phyloP scores from a whole-genome alignment of 495 filamentous ascomycete species.

The Hyaloscypha finlandica region DNA sequence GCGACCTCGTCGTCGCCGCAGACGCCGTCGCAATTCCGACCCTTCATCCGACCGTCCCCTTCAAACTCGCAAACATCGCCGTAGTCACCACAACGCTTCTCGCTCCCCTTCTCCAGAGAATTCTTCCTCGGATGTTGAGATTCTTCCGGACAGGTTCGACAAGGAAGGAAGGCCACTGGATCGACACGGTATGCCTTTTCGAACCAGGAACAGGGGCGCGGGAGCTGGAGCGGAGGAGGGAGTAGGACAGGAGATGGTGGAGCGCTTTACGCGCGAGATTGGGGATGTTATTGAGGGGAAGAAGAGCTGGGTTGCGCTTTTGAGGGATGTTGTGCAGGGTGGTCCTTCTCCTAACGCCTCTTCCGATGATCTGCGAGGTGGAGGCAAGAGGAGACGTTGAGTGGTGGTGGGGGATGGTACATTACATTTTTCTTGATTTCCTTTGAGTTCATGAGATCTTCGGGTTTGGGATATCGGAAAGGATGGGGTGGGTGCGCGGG shows the following conservation, averaged over 20 bases:
- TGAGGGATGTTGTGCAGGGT: constrained; percentile 22
- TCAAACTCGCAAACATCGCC: constrained; percentile 17
- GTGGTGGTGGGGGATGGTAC: no score
- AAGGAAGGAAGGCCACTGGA: constrained; percentile 53
- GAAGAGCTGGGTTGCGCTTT: constrained; percentile 33
- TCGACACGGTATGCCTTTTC: constrained; percentile 9
- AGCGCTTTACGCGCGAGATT: constrained; percentile 23
- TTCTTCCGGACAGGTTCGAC: constrained; percentile 68
- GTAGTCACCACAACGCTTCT: constrained; percentile 14
- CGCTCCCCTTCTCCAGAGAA: constrained; percentile 21
- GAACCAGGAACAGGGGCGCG: constrained; percentile 1
- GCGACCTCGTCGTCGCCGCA: constrained; percentile 17
- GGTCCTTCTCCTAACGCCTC: background rate
- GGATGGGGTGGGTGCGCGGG: no score
- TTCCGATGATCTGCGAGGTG: background rate
- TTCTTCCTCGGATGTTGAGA: constrained; percentile 38
- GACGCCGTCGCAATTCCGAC: constrained; percentile 26
- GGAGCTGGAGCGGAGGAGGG: constrained; percentile 9
- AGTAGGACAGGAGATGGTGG: constrained; percentile 28
- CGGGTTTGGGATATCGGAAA: no score
- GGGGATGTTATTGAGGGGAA: constrained; percentile 25
- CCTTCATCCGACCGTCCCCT: constrained; percentile 29
- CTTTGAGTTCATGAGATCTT: no score
- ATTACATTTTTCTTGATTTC: no score
- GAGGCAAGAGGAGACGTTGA: constrained; percentile 4